phyloP scores from a whole-genome alignment of 2,329 filamentous ascomycete species.

The Myotisia sp. region DNA sequence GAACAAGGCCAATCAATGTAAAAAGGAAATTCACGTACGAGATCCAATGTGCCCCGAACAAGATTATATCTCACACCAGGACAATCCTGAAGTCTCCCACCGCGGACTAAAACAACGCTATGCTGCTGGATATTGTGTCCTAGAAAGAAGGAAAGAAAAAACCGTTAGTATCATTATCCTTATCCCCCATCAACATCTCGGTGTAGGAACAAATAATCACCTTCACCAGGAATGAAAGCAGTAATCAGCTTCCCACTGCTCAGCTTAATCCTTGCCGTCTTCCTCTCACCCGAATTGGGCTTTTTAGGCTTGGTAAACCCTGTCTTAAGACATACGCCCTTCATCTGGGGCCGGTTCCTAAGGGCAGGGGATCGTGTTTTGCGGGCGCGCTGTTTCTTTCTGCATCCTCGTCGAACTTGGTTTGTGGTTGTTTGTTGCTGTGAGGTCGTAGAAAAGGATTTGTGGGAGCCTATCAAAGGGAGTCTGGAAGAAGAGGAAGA shows the following conservation, averaged over 20 bases:
- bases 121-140: slow-evolving; percentile 98
- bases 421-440: slow-evolving; percentile 51
- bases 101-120: slow-evolving; percentile 89
- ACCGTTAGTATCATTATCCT: neutral
- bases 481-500: slow-evolving; percentile 15
- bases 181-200: neutral
- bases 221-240: slow-evolving; percentile 91
- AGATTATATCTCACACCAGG: slow-evolving; percentile 95
- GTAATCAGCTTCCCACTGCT: slow-evolving; percentile 78
- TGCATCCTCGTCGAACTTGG: slow-evolving; percentile 62
- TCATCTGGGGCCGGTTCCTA: slow-evolving; percentile 61
- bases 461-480: slow-evolving; percentile 10
- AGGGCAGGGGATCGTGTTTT: slow-evolving; percentile 82
- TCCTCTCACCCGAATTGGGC: slow-evolving; percentile 93
- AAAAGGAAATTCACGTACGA: slow-evolving; percentile 47
- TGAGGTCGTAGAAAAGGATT: slow-evolving; percentile 46
- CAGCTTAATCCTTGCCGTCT: slow-evolving; percentile 81
- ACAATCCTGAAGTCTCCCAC: slow-evolving; percentile 89
- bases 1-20: too few species aligned
- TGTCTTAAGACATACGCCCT: slow-evolving; percentile 91
- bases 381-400: slow-evolving; percentile 63
- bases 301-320: slow-evolving; percentile 94
- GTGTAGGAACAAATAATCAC: slow-evolving; percentile 28
- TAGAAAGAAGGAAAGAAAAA: slow-evolving; percentile 16
- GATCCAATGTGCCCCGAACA: slow-evolving; percentile 77